These are phyloP conservation scores for Entamoeba histolytica DNA, from an alignment of 208 protist species.

Conservation along the genomic window DNA sequence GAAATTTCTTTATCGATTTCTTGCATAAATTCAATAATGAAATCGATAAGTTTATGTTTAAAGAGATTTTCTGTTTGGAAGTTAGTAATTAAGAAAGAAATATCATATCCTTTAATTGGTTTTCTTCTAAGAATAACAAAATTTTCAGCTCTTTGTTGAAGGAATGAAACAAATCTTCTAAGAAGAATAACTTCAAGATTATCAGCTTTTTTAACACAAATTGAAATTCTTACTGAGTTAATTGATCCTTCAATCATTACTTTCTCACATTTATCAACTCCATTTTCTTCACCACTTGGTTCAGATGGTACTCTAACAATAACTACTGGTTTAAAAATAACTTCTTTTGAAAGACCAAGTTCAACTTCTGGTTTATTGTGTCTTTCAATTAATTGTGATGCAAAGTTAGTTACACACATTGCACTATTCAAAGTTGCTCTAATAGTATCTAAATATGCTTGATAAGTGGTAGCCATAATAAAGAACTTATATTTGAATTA, in stretches of 20 bases:
- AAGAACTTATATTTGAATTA: no score
- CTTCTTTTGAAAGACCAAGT: constrained; percentile 40
- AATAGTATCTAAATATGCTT: constrained; percentile 69
- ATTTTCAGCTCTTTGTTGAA: constrained; percentile 66
- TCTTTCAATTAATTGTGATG: constrained; percentile 74
- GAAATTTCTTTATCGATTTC: constrained; percentile 78
- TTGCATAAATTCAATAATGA: constrained; percentile 71
- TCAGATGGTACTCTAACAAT: constrained; percentile 43
- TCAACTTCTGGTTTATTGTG: constrained; percentile 93
- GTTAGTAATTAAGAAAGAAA: constrained; percentile 82
- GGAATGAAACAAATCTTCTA: constrained; percentile 67
- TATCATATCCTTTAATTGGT: constrained; percentile 67
- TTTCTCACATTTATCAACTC: constrained; percentile 43
- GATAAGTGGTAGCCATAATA: background rate
- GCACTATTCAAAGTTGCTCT: constrained; percentile 63
- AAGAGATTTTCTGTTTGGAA: constrained; percentile 71
- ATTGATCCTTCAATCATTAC: constrained; percentile 70
- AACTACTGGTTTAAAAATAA: constrained; percentile 57
- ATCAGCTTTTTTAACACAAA: constrained; percentile 65
- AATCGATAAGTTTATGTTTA: constrained; percentile 71
- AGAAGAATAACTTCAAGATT: constrained; percentile 66
- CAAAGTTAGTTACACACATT: constrained; percentile 74
- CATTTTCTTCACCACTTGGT: background rate
- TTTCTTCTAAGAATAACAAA: constrained; percentile 74
- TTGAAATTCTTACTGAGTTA: constrained; percentile 76